Evolutionary conservation across 2,329 filamentous ascomycete species (phyloP).

Genomic region (Penicillium verrucosum): DNA sequence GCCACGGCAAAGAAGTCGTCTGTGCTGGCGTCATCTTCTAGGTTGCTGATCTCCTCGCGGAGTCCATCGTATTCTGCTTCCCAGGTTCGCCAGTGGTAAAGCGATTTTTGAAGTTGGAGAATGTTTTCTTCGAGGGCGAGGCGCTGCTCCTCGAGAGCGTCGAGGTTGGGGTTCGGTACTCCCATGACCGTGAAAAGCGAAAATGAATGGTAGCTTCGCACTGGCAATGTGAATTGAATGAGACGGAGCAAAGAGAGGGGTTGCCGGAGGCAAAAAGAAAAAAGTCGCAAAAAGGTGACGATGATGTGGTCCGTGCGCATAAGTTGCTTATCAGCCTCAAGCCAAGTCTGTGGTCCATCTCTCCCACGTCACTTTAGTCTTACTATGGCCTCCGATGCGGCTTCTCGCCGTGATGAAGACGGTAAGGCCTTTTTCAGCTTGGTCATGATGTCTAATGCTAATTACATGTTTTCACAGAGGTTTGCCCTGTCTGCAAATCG

Average conservation of each 20-base stretch:
- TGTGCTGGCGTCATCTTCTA: slow-evolving; percentile 49
- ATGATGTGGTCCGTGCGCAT: slow-evolving; percentile 26
- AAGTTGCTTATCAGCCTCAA: slow-evolving; percentile 12
- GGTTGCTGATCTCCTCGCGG: slow-evolving; percentile 70
- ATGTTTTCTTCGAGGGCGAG: slow-evolving; percentile 73
- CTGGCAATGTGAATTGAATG: not conserved
- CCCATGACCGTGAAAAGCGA: slow-evolving; percentile 24
- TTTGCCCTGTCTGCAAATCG: slow-evolving; percentile 96
- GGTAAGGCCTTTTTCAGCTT: slow-evolving; percentile 27
- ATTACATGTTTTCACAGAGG: slow-evolving; percentile 52
- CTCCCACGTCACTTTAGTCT: slow-evolving; percentile 5
- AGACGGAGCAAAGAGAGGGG: not conserved
- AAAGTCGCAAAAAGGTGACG: slow-evolving; percentile 6
- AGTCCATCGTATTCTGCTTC: slow-evolving; percentile 89
- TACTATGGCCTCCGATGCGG: slow-evolving; percentile 29
- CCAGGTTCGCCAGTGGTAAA: slow-evolving; percentile 86
- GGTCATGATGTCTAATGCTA: not conserved
- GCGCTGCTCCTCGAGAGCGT: slow-evolving; percentile 71
- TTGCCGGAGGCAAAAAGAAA: slow-evolving; percentile 7
- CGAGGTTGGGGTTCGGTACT: slow-evolving; percentile 51
- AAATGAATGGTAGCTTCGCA: not conserved
- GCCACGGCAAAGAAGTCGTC: slow-evolving; percentile 53
- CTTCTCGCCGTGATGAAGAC: slow-evolving; percentile 42
- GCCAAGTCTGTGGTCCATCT: slow-evolving; percentile 2
- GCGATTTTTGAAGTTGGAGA: slow-evolving; percentile 66